phyloP scores from a whole-genome alignment of 306 rosid species.

The Quercus cerris region DNA sequence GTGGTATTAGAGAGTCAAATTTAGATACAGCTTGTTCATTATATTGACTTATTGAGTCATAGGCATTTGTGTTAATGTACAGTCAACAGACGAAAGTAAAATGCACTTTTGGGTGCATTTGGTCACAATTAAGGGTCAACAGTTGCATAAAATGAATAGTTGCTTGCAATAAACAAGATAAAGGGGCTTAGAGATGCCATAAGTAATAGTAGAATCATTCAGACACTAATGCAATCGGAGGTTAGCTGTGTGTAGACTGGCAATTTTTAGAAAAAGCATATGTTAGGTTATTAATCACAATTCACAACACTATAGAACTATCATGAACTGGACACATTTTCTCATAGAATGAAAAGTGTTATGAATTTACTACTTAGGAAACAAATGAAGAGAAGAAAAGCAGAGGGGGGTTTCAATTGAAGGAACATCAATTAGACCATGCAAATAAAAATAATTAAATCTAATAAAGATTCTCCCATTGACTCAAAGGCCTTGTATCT shows the following conservation, averaged over 20 bases:
- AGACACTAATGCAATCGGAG: background rate
- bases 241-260: background rate
- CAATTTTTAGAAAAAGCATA: too few species aligned
- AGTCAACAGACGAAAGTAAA: background rate
- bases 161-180: background rate
- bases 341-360: background rate
- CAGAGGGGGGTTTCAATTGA: background rate
- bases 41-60: background rate
- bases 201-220: background rate
- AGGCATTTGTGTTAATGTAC: background rate
- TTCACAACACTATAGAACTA: background rate
- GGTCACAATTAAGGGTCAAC: background rate
- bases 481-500: background rate
- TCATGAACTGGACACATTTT: background rate
- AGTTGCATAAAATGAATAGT: background rate
- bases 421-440: background rate
- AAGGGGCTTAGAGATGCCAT: background rate
- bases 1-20: background rate
- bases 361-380: background rate
- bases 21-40: background rate
- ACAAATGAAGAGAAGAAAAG: background rate
- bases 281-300: too few species aligned
- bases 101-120: background rate
- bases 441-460: background rate
- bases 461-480: background rate